These are phyloP conservation scores for Fusarium setosum DNA, from an alignment of 2,329 filamentous ascomycete species.

Conservation along the genomic window DNA sequence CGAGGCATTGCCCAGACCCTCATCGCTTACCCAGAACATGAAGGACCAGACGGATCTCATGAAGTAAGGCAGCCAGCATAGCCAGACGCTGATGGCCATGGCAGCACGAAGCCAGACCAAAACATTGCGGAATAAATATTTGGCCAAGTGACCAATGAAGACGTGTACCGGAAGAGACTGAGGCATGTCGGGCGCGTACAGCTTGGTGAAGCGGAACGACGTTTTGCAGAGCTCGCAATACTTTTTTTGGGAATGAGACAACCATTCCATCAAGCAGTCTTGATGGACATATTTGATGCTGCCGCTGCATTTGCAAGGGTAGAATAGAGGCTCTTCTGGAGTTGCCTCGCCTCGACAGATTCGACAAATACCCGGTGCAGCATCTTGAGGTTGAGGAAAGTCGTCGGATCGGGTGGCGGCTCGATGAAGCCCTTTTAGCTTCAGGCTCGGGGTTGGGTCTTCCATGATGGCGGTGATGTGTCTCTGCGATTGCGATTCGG, in stretches of 20 bases:
- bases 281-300: constrained; percentile 99
- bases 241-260: constrained; percentile 98
- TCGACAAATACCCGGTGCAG: constrained; percentile 82
- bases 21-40: constrained; percentile 95
- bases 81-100: constrained; percentile 88
- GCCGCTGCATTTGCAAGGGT: constrained; percentile 98
- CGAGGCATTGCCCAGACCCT: constrained; percentile 61
- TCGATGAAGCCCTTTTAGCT: constrained; percentile 40
- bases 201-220: constrained; percentile 96
- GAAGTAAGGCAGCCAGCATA: constrained; percentile 86
- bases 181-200: constrained; percentile 96
- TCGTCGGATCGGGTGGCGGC: constrained; percentile 41
- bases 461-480: constrained; percentile 38
- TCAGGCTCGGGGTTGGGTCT: constrained; percentile 35
- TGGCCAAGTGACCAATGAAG: constrained; percentile 81
- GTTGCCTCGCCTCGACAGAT: constrained; percentile 95
- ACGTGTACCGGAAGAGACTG: constrained; percentile 81
- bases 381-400: constrained; percentile 45
- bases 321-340: constrained; percentile 87
- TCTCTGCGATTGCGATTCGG: constrained; percentile 31
- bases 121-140: constrained; percentile 78
- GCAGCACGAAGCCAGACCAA: constrained; percentile 82
- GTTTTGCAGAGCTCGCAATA: constrained; percentile 99
- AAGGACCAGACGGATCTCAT: constrained; percentile 94
- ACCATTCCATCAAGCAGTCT: constrained; percentile 98